Percentiles rank a stretch among this genome's conserved stretches.
Evolutionary conservation across 345 rosid species (phyloP).

Genomic region (Zanthoxylum bungeanum): DNA sequence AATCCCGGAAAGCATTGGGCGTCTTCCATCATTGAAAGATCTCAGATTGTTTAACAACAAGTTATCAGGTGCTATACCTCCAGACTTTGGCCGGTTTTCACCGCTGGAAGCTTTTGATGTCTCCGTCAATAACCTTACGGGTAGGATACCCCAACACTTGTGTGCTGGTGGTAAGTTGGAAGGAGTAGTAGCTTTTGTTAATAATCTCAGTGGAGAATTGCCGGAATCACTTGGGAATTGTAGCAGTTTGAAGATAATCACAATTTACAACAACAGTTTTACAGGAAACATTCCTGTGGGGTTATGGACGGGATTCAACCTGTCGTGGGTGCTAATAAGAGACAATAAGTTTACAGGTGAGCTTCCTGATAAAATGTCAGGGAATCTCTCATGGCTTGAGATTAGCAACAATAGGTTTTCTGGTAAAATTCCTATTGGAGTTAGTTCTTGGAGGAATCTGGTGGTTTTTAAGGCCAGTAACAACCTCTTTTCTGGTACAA

Average conservation of each 20-base stretch:
- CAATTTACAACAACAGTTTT: constrained; percentile 30
- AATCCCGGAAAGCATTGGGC: constrained; percentile 44
- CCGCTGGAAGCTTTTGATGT: constrained; percentile 38
- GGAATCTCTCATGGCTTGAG: constrained; percentile 28
- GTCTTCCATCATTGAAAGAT: constrained; percentile 35
- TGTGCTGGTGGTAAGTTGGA: constrained; percentile 38
- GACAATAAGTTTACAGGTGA: constrained; percentile 44
- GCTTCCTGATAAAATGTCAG: constrained; percentile 40
- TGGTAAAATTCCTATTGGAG: constrained; percentile 37
- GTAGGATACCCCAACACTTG: constrained; percentile 45
- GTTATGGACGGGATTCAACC: constrained; percentile 36
- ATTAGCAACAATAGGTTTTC: constrained; percentile 49
- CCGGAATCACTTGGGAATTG: constrained; percentile 54
- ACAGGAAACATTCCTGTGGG: constrained; percentile 46
- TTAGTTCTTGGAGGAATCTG: constrained; percentile 35
- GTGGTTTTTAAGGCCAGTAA: constrained; percentile 43
- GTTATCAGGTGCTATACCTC: constrained; percentile 50
- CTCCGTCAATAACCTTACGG: constrained; percentile 37
- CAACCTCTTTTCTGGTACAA: constrained; percentile 42
- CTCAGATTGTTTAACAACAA: constrained; percentile 45
- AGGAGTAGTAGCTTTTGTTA: constrained; percentile 39
- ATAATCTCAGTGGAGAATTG: constrained; percentile 49
- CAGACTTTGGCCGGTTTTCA: constrained; percentile 46
- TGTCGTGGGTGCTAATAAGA: constrained; percentile 21
- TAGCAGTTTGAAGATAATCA: constrained; percentile 12